Evolutionary conservation across 768 basidiomycete species (phyloP), one percentile per base, ranked within the genome.

Genomic region (Phylloporus sp.): DNA sequence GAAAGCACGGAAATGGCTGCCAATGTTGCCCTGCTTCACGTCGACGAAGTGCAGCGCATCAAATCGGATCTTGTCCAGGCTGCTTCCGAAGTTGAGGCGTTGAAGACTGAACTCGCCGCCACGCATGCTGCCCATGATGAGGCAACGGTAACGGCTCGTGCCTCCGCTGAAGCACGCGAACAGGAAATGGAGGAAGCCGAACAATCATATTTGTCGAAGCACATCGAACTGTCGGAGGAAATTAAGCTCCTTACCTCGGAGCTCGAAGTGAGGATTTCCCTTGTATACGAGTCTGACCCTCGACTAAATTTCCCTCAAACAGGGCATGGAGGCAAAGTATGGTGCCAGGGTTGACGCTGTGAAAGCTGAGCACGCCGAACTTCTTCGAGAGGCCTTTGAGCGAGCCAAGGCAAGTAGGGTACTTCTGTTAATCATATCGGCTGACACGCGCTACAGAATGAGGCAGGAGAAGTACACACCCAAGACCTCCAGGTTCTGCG

Each of bases 251-350:
- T 89, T 46, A 72, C 71, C 1, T 62, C 68, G 24, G 85, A 89
- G 55, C 76, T 91, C 10, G 75, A 83, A 74, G 89, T 86, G 52
- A 50, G 72, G 59, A n/a, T 35, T 17, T 37, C 15, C 10, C 9
- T 27, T 31, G 13, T 28, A 5, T 22, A 21, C 29, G 36, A 2
- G 9, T 36, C 3, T n/a, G 28, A 38, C 11, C 20, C 24, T 21
- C 11, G 29, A 35, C 44, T 41, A 38, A 28, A 21, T 26, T 44
- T 47, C 41, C 15, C 21, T 10, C 52, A 29, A 32, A 31, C 56
- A 90, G 90, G 70, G 71, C 39, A 80, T 89, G 71, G 85, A 88
- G 61, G 67, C 76, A 18, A 72, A 80, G 40, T 90, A 90, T 61
- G 70, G 75, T 58, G 71, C 73, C 8, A 84, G 82, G 63, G 77